These are phyloP conservation scores for Botrytis byssoidea DNA, from an alignment of 2,329 filamentous ascomycete species.

Conservation along the genomic window DNA sequence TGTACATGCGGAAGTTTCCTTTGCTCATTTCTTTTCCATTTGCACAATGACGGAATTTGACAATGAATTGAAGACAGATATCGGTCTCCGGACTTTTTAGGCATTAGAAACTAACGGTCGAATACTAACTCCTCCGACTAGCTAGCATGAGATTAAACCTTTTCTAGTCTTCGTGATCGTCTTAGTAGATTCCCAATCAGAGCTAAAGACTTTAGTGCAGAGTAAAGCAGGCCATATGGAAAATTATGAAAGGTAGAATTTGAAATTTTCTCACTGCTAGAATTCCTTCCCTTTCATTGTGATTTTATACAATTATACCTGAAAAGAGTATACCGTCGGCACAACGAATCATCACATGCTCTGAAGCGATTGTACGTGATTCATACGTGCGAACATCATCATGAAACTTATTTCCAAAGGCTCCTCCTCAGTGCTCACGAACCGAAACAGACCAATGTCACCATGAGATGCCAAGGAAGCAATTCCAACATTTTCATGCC, in stretches of 20 bases:
- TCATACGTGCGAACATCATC: not conserved
- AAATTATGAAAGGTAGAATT: not conserved
- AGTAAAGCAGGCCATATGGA: not conserved
- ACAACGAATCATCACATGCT: not conserved
- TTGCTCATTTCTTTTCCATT: not conserved
- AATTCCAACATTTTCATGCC: slow-evolving; percentile 12
- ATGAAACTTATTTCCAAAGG: not conserved
- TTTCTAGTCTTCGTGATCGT: not conserved
- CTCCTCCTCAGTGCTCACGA: not conserved
- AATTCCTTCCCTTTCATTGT: not conserved
- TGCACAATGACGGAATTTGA: not conserved
- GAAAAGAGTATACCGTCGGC: not conserved
- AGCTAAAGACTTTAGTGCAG: not conserved
- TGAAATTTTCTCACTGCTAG: not conserved
- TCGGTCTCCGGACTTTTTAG: not conserved
- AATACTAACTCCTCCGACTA: not conserved
- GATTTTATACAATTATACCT: no score
- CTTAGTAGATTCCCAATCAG: not conserved
- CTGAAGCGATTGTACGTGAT: not conserved
- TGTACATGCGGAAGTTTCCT: not conserved
- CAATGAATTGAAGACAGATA: not conserved
- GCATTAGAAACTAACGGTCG: not conserved
- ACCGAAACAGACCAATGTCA: not conserved
- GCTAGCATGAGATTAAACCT: not conserved
- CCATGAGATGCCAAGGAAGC: not conserved